These are phyloP conservation scores for Sphaerulina vaccinii DNA, from an alignment of 2,329 filamentous ascomycete genomes.

Conservation along the genomic window DNA sequence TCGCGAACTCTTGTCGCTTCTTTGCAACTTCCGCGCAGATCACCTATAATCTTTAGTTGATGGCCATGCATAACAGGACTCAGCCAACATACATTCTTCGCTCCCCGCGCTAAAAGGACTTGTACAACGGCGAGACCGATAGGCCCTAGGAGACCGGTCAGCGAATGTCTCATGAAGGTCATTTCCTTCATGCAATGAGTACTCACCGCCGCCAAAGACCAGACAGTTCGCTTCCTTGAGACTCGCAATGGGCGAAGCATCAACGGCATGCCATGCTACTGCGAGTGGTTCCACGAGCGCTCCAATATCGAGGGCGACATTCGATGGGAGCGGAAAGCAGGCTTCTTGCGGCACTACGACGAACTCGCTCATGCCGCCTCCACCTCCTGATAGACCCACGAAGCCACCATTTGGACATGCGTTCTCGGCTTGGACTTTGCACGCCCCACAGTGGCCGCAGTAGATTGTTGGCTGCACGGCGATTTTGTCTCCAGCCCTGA, in stretches of 20 bases:
- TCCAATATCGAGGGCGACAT: conserved; percentile 53
- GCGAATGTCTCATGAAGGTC: too few relatives aligned
- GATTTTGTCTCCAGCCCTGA: conserved; percentile 57
- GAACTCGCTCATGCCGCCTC: conserved; percentile 57
- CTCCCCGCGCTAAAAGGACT: conserved; percentile 55
- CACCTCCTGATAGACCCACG: conserved; percentile 43
- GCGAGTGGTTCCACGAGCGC: conserved; percentile 63
- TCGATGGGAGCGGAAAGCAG: conserved; percentile 53
- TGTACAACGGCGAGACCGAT: conserved; percentile 61
- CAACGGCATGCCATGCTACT: conserved; percentile 64
- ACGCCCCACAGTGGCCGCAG: conserved; percentile 58
- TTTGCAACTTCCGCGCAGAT: conserved; percentile 58
- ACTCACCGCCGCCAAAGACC: conserved; percentile 61
- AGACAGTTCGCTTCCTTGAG: conserved; percentile 49
- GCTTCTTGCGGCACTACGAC: conserved; percentile 52
- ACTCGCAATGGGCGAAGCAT: conserved; percentile 46
- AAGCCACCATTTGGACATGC: conserved; percentile 59
- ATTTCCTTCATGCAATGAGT: too few relatives aligned
- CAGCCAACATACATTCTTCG: too few relatives aligned
- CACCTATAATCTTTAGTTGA: too few relatives aligned
- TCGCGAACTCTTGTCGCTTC: conserved; percentile 52
- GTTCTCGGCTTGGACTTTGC: conserved; percentile 54
- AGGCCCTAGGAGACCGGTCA: too few relatives aligned
- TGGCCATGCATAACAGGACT: too few relatives aligned
- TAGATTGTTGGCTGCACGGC: conserved; percentile 61